These are phyloP conservation scores for Kuraishia molischiana DNA, from an alignment of 805 yeast genomes.

Conservation along the genomic window DNA sequence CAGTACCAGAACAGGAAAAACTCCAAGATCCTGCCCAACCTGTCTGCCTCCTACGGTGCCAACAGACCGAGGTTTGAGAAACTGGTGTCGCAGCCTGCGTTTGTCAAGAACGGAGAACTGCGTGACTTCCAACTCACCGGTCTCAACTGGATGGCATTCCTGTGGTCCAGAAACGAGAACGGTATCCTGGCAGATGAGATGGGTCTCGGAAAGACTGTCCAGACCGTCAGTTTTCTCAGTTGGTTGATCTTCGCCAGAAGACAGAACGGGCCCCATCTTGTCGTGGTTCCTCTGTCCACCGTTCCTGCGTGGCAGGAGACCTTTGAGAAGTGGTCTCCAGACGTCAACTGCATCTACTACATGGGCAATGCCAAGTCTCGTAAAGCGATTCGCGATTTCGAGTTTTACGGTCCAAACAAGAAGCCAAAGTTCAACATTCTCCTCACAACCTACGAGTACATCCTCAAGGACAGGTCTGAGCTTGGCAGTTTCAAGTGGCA, in stretches of 20 bases:
- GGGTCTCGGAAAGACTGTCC: constrained; percentile 98
- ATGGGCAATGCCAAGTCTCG: constrained; percentile 89
- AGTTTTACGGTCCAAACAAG: constrained; percentile 49
- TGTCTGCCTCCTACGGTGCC: constrained; percentile 67
- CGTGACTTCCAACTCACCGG: constrained; percentile 98
- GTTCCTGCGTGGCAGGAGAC: constrained; percentile 99
- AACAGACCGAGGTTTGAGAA: constrained; percentile 86
- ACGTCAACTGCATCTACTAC: constrained; percentile 83
- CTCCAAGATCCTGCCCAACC: constrained; percentile 75
- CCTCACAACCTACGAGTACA: constrained; percentile 92
- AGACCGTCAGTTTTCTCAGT: constrained; percentile 86
- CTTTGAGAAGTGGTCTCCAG: constrained; percentile 96
- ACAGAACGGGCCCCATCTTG: constrained; percentile 95
- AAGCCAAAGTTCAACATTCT: constrained; percentile 88
- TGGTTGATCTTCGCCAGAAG: constrained; percentile 94
- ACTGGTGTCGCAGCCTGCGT: constrained; percentile 75
- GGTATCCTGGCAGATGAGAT: constrained; percentile 97
- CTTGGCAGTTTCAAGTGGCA: constrained; percentile 89
- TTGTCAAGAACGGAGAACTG: constrained; percentile 81
- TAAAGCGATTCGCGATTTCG: constrained; percentile 71
- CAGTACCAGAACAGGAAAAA: constrained; percentile 73
- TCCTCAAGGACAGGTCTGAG: constrained; percentile 76
- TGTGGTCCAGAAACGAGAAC: constrained; percentile 96
- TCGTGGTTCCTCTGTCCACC: constrained; percentile 93
- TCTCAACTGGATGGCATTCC: constrained; percentile 97